A percentile compares a stretch with the other conserved stretches of the same genome.
Conservation (phyloP, 2,329 filamentous ascomycete species). For the Ascochyta fabae region DNA sequence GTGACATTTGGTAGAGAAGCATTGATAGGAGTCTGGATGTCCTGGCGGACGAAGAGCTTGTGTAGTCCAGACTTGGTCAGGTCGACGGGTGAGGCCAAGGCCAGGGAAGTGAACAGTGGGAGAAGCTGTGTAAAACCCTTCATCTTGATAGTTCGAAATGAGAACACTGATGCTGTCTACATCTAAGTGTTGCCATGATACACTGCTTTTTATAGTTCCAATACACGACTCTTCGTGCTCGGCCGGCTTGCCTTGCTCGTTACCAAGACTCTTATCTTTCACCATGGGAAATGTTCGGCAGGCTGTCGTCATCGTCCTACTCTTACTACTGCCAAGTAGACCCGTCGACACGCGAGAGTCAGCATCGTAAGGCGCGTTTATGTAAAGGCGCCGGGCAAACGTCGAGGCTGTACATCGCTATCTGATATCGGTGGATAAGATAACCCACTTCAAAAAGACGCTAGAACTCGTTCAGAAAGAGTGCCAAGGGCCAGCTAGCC, state of each 20-base stretch:
- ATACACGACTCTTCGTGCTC: neutral
- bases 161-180: neutral
- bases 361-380: constrained; percentile 6
- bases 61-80: constrained; percentile 22
- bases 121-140: constrained; percentile 27
- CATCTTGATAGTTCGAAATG: constrained; percentile 25
- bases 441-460: constrained; percentile 5
- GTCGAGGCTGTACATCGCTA: constrained; percentile 8
- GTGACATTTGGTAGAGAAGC: constrained; percentile 62
- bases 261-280: constrained; percentile 18
- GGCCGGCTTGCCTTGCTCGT: neutral
- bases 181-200: neutral
- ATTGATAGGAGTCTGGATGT: constrained; percentile 48
- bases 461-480: constrained; percentile 8
- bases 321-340: constrained; percentile 3
- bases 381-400: constrained; percentile 13
- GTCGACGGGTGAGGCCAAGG: constrained; percentile 32
- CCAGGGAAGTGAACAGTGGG: constrained; percentile 26
- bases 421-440: constrained; percentile 18
- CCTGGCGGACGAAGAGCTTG: constrained; percentile 37
- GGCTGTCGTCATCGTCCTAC: constrained; percentile 9
- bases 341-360: constrained; percentile 6
- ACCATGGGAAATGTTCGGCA: neutral
- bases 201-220: constrained; percentile 8
- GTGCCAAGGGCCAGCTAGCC: constrained; percentile 10